These are phyloP conservation scores for Akanthomyces dipterigenus DNA, from an alignment of 2,329 filamentous ascomycete genomes.

Conservation along the genomic window DNA sequence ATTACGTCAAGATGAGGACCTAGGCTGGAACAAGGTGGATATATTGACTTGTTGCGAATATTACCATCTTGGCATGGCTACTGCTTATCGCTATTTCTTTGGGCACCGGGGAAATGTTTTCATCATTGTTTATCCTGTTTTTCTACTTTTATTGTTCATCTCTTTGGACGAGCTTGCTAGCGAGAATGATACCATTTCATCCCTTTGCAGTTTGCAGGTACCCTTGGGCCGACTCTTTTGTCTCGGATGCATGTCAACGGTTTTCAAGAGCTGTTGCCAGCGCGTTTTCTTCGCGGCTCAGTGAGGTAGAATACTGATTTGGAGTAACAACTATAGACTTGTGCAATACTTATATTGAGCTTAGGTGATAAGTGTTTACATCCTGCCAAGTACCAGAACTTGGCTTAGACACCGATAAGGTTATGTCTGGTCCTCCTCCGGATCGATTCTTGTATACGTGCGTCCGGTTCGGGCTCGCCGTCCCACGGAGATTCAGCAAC, in stretches of 20 bases:
- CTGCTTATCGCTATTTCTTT: not conserved
- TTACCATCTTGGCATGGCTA: not conserved
- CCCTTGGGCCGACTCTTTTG: not conserved
- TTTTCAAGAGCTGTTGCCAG: not conserved
- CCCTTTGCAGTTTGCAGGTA: not conserved
- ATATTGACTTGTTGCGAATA: not conserved
- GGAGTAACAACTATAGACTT: no score
- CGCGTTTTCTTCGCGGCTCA: no score
- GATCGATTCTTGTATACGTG: not conserved
- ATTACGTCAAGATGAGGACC: conserved; percentile 57
- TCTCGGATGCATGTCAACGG: not conserved
- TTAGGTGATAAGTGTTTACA: no score
- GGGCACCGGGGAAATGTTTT: not conserved
- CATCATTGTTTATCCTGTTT: not conserved
- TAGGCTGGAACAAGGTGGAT: not conserved
- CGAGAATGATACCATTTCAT: conserved; percentile 10
- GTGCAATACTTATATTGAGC: no score
- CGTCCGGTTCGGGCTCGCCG: no score
- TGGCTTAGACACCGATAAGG: not conserved
- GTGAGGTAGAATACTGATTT: no score
- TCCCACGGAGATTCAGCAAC: conserved; percentile 15
- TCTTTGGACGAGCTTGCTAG: not conserved
- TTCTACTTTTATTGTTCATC: not conserved
- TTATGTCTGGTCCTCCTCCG: not conserved
- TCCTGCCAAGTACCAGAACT: not conserved